Base-by-base conservation (phyloP, 1,139 yeast species). In the Geotrichum reessii region DNA sequence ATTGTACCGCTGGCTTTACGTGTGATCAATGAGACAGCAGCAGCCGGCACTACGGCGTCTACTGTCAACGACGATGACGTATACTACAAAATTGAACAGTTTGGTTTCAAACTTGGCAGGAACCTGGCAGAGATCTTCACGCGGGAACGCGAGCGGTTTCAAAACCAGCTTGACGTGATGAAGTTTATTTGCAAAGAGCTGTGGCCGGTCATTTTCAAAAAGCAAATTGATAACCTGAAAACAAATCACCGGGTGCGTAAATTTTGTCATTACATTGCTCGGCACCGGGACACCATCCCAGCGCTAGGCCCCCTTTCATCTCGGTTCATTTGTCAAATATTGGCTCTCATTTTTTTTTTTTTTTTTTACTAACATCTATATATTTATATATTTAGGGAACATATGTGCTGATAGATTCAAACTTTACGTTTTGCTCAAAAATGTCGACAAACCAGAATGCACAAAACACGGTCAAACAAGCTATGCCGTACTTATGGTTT, bases 181-280 rank as follows among this genome's bases (percentile, higher is more conserved):
- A 92, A 92, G 73, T 91, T 90, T 68, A 82, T 92, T 1, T 91
- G 98, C 72, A 81, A 96, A 55, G 97, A 93, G 66, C 86, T 92
- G 44, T 92, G 98, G 98, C 83, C 82, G 66, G 74, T 81, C 56
- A 70, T 92, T 47, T 91, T 84, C 73, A 82, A 84, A 52, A 93
- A 91, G 71, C 97, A 88, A 72, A 89, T 93, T 78, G 97, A 91
- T 71, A 91, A 90, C 67, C 77, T 93, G 62, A 81, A 96, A 63
- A 93, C 99, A 1, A 93, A 93, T 70, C 98, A 93, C 70, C 75
- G 96, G 19, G 60, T 55, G 91, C 76, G 46, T 67, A 74, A 17
- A 6, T 19, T 14, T 31, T 14, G 12, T 31, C 9, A 12, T 25
- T 4, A 25, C 28, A 25, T 25, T 25, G 28, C 4, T 25, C 28